Evolutionary conservation across 2,329 filamentous ascomycete species (phyloP), one percentile per base, ranked within the genome.

Genomic region (Simplicillium sp.): DNA sequence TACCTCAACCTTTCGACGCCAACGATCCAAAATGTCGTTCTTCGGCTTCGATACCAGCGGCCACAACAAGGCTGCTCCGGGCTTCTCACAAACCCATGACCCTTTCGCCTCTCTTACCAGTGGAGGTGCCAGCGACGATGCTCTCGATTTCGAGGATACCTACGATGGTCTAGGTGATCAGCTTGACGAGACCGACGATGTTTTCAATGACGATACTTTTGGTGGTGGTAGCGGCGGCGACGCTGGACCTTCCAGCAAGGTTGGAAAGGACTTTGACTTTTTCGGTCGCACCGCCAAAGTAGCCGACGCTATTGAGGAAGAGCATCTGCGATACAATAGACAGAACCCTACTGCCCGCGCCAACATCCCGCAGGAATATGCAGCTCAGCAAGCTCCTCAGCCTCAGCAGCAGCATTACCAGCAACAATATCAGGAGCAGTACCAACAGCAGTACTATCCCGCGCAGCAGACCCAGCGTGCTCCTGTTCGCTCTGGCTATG

Each of bases 151-250:
- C 52, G 92, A 98, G 54, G 88, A 98, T 58, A 97, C 90, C 31
- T 97, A 97, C 59, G 92, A 98, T 62, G 90, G 90, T 14, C 71
- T 98, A 33, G 92, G 88, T 42, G 85, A 95, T 56, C 80, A 85
- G 60, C 80, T 98, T 29, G 82, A 95, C 54, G 90, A 98, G 59
- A 82, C 85, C 15, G 86, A 90, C 55, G 92, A 98, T 68, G 87
- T 77, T 38, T 87, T 96, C 72, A 98, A 98, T 62, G 87, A 97
- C 54, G 92, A 97, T 58, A 98, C 92, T 2, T 98, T 98, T 58
- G 86, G 67, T 34, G 62, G 58, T 11, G 57, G 56, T 25, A 55
- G 53, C 14, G 46, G 63, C 44, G 64, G 62, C 43, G 73, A 68
- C 43, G 64, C 61, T 29, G 57, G 58, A 42, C 65, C 61, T 29